Percentiles rank a stretch among this genome's conserved stretches.
Evolutionary conservation across 805 yeast species (phyloP).

Genomic region (Barnettozyma salicaria): DNA sequence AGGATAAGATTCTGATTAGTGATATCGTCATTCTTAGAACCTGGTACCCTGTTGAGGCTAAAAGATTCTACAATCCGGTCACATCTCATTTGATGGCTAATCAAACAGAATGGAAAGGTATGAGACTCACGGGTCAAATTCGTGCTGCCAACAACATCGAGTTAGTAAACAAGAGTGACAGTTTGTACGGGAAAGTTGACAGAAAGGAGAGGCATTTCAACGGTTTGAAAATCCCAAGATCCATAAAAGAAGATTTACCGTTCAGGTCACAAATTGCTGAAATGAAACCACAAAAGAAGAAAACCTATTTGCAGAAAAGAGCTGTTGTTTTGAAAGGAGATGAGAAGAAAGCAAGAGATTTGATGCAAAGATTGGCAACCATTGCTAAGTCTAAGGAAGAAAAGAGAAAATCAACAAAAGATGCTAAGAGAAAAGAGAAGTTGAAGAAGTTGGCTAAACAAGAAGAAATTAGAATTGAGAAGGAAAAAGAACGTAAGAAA

Average conservation of each 20-base stretch:
- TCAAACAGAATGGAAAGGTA: slow-evolving; percentile 90
- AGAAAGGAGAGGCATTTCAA: slow-evolving; percentile 82
- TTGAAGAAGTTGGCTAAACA: slow-evolving; percentile 69
- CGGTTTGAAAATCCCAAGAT: slow-evolving; percentile 78
- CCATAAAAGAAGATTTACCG: slow-evolving; percentile 73
- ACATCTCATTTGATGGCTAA: slow-evolving; percentile 75
- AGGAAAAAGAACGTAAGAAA: slow-evolving; percentile 79
- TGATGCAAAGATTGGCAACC: slow-evolving; percentile 82
- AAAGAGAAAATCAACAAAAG: slow-evolving; percentile 67
- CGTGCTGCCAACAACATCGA: slow-evolving; percentile 67
- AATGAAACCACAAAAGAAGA: slow-evolving; percentile 82
- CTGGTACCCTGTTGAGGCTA: slow-evolving; percentile 92
- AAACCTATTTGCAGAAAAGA: slow-evolving; percentile 79
- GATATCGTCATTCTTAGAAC: slow-evolving; percentile 88
- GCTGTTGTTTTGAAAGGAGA: slow-evolving; percentile 92
- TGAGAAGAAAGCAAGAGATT: slow-evolving; percentile 86
- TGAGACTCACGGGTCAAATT: slow-evolving; percentile 91
- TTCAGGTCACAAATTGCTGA: slow-evolving; percentile 85
- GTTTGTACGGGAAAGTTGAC: slow-evolving; percentile 65
- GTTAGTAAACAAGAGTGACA: slow-evolving; percentile 52
- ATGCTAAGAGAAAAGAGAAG: slow-evolving; percentile 67
- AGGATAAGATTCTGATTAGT: slow-evolving; percentile 86
- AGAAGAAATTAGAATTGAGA: slow-evolving; percentile 64
- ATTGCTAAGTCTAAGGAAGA: slow-evolving; percentile 80
- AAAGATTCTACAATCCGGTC: slow-evolving; percentile 92